Evolutionary conservation across 2,329 filamentous ascomycete species (phyloP).

Genomic region (Cadophora luteo-olivacea): DNA sequence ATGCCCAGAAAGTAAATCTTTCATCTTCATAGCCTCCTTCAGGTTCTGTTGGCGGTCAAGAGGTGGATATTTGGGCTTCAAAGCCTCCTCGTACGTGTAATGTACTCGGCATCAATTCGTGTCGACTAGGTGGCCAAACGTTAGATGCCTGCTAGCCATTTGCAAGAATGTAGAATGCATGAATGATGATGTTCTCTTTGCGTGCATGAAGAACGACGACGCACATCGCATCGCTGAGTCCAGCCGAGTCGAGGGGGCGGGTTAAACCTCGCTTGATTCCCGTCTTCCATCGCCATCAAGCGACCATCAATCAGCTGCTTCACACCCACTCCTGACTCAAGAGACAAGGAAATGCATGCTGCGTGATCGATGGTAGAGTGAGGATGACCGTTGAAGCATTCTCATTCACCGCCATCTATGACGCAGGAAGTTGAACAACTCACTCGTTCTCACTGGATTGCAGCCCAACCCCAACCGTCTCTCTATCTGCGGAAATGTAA

Average conservation of each 20-base stretch:
- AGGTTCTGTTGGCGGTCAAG: slow-evolving; percentile 9
- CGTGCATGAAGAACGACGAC: slow-evolving; percentile 12
- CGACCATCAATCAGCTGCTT: slow-evolving; percentile 19
- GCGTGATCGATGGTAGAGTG: slow-evolving; percentile 24
- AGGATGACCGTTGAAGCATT: slow-evolving; percentile 23
- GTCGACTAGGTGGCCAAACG: neutral
- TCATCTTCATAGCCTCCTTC: slow-evolving; percentile 1
- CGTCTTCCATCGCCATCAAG: neutral
- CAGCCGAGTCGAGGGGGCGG: slow-evolving; percentile 17
- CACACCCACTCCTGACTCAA: slow-evolving; percentile 20
- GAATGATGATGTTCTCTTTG: slow-evolving; percentile 7
- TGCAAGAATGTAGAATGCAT: neutral
- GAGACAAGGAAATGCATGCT: slow-evolving; percentile 20
- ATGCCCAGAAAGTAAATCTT: neutral
- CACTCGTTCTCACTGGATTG: slow-evolving; percentile 3
- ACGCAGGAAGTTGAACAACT: slow-evolving; percentile 26
- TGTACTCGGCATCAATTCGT: slow-evolving; percentile 6
- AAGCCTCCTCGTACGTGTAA: neutral
- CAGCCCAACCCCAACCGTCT: slow-evolving; percentile 12
- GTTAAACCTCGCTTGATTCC: neutral
- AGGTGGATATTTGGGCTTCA: slow-evolving; percentile 1
- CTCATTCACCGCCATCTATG: slow-evolving; percentile 25
- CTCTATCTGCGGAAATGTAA: slow-evolving; percentile 11
- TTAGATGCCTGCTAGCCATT: neutral
- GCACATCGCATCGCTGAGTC: neutral